Conservation (phyloP, 2,329 filamentous ascomycete species). For the Herpotrichia juniperi region DNA sequence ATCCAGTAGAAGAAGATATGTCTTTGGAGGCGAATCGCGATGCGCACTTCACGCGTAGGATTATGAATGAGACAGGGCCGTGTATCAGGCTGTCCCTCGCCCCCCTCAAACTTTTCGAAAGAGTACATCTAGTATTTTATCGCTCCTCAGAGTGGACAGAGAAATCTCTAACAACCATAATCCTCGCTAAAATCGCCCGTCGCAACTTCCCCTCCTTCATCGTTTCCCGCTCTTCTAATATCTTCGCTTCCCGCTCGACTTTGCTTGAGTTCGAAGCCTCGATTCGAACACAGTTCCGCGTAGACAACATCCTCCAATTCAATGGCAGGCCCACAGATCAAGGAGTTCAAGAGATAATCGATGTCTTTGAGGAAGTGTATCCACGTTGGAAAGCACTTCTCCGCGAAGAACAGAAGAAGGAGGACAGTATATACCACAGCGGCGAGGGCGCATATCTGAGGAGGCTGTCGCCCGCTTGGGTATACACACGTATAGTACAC, state of each 20-base stretch:
- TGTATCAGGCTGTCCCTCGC: constrained; percentile 80
- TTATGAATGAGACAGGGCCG: constrained; percentile 76
- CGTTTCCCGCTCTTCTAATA: constrained; percentile 86
- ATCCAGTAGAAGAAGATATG: constrained; percentile 41
- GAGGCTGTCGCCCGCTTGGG: constrained; percentile 87
- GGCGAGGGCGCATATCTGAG: constrained; percentile 89
- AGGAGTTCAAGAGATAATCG: constrained; percentile 70
- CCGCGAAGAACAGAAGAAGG: constrained; percentile 76
- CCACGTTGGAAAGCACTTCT: constrained; percentile 80
- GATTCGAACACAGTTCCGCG: constrained; percentile 77
- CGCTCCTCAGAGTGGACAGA: constrained; percentile 96
- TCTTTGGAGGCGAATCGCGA: constrained; percentile 66
- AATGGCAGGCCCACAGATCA: constrained; percentile 71
- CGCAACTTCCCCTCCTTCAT: constrained; percentile 90
- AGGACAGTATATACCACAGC: constrained; percentile 76
- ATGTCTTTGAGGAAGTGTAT: constrained; percentile 75
- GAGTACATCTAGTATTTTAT: constrained; percentile 95
- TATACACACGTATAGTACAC: constrained; percentile 91
- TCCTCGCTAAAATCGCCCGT: constrained; percentile 86
- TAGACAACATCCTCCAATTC: constrained; percentile 83
- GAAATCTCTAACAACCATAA: constrained; percentile 93
- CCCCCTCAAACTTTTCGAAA: constrained; percentile 82
- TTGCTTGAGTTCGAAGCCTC: constrained; percentile 90
- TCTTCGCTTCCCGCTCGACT: constrained; percentile 77
- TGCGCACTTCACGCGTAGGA: constrained; percentile 76